These are phyloP conservation scores for Umbellularia californica DNA, from an alignment of 164 flowering plant species.

Conservation along the genomic window DNA sequence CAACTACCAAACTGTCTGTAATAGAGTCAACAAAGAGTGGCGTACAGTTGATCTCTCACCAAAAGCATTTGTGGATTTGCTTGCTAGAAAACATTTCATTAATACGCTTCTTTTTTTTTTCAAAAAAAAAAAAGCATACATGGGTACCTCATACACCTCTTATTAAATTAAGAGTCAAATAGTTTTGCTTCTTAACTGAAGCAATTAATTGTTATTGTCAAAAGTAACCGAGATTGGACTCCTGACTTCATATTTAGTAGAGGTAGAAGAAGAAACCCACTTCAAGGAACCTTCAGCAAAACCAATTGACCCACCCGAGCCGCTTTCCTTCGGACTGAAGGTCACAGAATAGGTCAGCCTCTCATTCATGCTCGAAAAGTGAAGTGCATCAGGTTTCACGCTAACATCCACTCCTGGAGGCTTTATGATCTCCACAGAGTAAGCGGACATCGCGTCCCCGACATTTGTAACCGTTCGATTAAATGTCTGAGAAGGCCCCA, in stretches of 20 bases:
- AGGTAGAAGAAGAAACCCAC: neutral
- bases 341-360: neutral
- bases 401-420: conserved; percentile 29
- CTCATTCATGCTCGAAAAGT: conserved; percentile 29
- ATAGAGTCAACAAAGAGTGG: too few species aligned
- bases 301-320: neutral
- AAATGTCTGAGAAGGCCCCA: conserved; percentile 10
- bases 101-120: too few species aligned
- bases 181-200: too few species aligned
- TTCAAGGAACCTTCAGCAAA: neutral
- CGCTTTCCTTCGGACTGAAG: neutral
- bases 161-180: too few species aligned
- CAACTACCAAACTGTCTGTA: too few species aligned
- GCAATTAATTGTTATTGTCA: too few species aligned
- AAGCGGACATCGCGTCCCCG: conserved; percentile 27
- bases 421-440: conserved; percentile 11
- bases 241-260: neutral
- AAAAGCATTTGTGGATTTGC: too few species aligned
- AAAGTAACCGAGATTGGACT: neutral
- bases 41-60: too few species aligned
- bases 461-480: conserved; percentile 42
- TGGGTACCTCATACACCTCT: too few species aligned
- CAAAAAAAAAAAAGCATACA: too few species aligned
- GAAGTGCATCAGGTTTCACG: conserved; percentile 24
- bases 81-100: too few species aligned